Base-by-base conservation (phyloP, 768 basidiomycete genomes). In the Hydnum rufescens region DNA sequence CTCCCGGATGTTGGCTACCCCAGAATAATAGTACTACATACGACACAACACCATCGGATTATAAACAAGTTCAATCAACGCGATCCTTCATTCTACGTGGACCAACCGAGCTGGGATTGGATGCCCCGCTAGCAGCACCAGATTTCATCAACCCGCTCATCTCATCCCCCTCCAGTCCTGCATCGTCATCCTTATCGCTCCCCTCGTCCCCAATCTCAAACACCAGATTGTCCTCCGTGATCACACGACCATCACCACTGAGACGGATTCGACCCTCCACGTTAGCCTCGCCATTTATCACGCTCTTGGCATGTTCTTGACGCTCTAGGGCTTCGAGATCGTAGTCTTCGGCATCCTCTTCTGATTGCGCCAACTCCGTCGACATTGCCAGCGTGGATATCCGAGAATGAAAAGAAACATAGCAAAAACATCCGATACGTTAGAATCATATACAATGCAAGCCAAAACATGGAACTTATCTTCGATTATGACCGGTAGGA, bases 361-460 rank as follows among this genome's bases (percentile, higher is more conserved):
- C 88, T 60, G 90, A 82, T 67, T 92, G 89, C 25, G 95, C 88
- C 51, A 97, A 66, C 68, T 99, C 95, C 57, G 96, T 92, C 25
- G 87, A 92, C 82, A 96, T 90, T 32, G 88, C 79, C 56, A 99
- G 77, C 64, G 82, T 84, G 58, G 61, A 71, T 59, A 71, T 67
- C 67, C 47, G 64, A 58, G 63, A 61, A 23, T 32, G 16, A 2
- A 32, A 18, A 51, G 51, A 26, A 25, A 42, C 44, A 22, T 23
- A 5, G 13, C n/a, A 32, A 54, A 49, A 53, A 52, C 53, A 42
- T 60, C 54, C 66, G 58, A 18, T 49, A 39, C 18, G 23, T 43
- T 55, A 32, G 19, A n/a, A n/a, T n/a, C n/a, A n/a, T n/a, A n/a
- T n/a, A n/a, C n/a, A 32, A 31, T 32, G 51, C 36, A 30, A 1